phyloP scores from a whole-genome alignment of 1,284 basidiomycete species.

The Irpex sp. region DNA sequence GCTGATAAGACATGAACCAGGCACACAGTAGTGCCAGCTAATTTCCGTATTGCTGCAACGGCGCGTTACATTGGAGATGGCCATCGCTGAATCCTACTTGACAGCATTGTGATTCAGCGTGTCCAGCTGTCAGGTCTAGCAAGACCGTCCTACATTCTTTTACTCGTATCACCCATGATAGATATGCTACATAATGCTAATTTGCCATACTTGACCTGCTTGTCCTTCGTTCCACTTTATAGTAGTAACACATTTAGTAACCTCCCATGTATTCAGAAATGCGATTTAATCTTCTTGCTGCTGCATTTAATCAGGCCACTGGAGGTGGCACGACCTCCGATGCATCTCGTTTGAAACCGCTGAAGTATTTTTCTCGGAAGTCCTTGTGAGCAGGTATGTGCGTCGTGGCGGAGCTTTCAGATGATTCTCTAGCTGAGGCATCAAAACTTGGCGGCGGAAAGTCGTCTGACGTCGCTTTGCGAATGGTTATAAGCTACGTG shows the following conservation, averaged over 20 bases:
- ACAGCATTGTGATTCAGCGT: background rate
- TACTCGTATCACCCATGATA: background rate
- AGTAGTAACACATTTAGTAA: too few species aligned
- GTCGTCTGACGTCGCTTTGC: slow-evolving; percentile 54
- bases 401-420: background rate
- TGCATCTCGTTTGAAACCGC: slow-evolving; percentile 51
- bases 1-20: slow-evolving; percentile 21
- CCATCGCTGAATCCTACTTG: slow-evolving; percentile 2
- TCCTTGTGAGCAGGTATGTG: slow-evolving; percentile 73
- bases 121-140: background rate
- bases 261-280: too few species aligned
- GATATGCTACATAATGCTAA: too few species aligned
- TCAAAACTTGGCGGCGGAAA: slow-evolving; percentile 54
- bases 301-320: background rate
- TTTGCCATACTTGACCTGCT: too few species aligned
- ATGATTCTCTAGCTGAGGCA: slow-evolving; percentile 15
- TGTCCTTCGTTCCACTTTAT: too few species aligned
- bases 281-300: background rate
- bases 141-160: background rate
- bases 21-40: slow-evolving; percentile 45
- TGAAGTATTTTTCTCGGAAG: slow-evolving; percentile 80
- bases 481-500: slow-evolving; percentile 82
- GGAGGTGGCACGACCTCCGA: background rate
- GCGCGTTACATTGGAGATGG: slow-evolving; percentile 41
- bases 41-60: slow-evolving; percentile 52